Conservation (phyloP, 2,329 filamentous ascomycete genomes). For the Colletotrichum cuscutae region DNA sequence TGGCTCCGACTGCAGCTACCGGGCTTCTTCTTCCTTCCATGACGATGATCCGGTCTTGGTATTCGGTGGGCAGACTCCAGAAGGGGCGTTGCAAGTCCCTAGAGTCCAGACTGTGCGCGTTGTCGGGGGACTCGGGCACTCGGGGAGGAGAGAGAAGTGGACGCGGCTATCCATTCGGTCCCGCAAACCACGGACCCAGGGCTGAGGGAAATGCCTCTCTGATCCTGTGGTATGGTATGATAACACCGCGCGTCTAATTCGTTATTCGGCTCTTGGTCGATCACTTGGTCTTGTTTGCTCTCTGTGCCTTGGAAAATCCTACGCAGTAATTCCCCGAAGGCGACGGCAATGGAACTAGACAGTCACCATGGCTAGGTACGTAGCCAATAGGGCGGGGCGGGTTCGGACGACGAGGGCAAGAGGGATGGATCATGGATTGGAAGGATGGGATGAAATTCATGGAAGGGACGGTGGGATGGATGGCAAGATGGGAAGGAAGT, state of each 20-base stretch:
- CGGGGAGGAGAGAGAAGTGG: neutral
- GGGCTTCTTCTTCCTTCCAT: neutral
- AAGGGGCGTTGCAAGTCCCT: neutral
- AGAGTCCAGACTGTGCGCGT: neutral
- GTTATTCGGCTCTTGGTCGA: neutral
- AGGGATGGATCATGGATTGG: neutral
- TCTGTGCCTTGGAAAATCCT: slow-evolving; percentile 2
- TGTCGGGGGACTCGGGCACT: neutral
- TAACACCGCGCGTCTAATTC: neutral
- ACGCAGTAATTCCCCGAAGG: slow-evolving; percentile 6
- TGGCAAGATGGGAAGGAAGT: neutral
- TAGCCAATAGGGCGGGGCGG: too few relatives aligned
- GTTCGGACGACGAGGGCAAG: neutral
- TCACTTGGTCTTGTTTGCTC: neutral
- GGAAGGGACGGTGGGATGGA: too few relatives aligned
- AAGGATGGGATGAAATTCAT: neutral
- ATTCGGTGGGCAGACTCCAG: neutral
- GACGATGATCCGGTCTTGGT: neutral
- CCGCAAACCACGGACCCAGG: neutral
- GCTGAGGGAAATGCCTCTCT: neutral
- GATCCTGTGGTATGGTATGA: neutral
- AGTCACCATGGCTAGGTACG: neutral
- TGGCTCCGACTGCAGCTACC: neutral
- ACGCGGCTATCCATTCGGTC: neutral
- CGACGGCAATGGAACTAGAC: neutral